Conservation (phyloP, 768 basidiomycete species). For the Kwoniella sp. region DNA sequence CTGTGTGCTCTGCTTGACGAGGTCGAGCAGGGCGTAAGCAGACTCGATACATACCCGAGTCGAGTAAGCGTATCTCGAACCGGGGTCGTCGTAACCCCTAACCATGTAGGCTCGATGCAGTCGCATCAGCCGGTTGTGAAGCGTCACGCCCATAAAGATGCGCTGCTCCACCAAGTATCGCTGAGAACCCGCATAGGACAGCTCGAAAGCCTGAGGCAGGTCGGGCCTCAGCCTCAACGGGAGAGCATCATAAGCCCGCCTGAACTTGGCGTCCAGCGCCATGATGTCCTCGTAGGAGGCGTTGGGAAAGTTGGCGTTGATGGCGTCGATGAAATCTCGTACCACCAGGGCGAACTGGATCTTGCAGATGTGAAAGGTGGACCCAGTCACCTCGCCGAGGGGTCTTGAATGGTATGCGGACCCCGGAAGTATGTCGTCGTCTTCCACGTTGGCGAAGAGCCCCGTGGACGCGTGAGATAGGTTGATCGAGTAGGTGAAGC, state of each 20-base stretch:
- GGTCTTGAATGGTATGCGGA: background rate
- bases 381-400: constrained; percentile 4
- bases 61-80: constrained; percentile 13
- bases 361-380: constrained; percentile 18
- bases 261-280: constrained; percentile 9
- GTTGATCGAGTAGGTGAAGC: constrained; percentile 19
- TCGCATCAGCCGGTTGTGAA: constrained; percentile 19
- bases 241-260: constrained; percentile 10
- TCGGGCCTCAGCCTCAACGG: constrained; percentile 11
- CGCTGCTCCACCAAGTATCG: constrained; percentile 17
- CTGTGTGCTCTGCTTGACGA: constrained; percentile 15
- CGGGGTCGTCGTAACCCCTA: constrained; percentile 11
- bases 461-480: constrained; percentile 15
- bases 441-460: constrained; percentile 18
- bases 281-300: constrained; percentile 16
- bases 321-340: constrained; percentile 13
- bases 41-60: constrained; percentile 15
- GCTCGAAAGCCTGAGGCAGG: constrained; percentile 15
- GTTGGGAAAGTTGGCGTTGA: constrained; percentile 20
- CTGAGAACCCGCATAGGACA: constrained; percentile 6
- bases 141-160: constrained; percentile 22
- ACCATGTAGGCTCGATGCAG: constrained; percentile 19
- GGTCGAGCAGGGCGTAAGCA: constrained; percentile 15
- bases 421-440: constrained; percentile 14
- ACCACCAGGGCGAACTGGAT: constrained; percentile 21